Conservation (phyloP, 2,329 filamentous ascomycete genomes). For the Nothophoma quercina region DNA sequence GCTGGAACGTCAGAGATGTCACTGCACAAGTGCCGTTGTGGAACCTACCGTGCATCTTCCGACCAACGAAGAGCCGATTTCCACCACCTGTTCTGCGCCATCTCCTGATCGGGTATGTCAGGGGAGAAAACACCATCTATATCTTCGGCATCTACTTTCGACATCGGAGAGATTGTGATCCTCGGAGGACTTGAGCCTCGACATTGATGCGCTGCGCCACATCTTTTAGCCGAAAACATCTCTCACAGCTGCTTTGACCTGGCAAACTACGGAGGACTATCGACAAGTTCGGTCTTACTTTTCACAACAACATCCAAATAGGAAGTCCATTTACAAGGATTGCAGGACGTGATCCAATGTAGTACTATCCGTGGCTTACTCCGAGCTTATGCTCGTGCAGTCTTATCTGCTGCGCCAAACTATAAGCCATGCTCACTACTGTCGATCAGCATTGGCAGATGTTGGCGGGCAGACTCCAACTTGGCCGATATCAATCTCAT, state of each 20-base stretch:
- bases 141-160: not conserved
- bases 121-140: not conserved
- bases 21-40: slow-evolving; percentile 15
- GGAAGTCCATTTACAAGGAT: not conserved
- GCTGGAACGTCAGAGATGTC: slow-evolving; percentile 27
- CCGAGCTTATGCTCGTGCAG: not conserved
- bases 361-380: not conserved
- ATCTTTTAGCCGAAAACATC: not conserved
- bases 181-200: not conserved
- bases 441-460: not conserved
- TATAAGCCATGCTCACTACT: not conserved
- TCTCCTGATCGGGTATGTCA: slow-evolving; percentile 8
- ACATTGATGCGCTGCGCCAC: slow-evolving; percentile 1
- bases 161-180: slow-evolving; percentile 4
- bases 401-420: not conserved
- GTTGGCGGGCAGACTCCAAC: not conserved
- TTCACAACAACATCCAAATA: not conserved
- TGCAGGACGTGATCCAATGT: not conserved
- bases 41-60: slow-evolving; percentile 12
- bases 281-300: slow-evolving; percentile 2
- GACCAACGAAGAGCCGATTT: slow-evolving; percentile 2
- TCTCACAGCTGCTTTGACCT: not conserved
- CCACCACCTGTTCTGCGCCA: slow-evolving; percentile 3
- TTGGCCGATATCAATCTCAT: not conserved
- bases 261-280: not conserved